These are phyloP conservation scores for Tagetes erecta DNA, from an alignment of 129 eudicot genomes.

Conservation along the genomic window DNA sequence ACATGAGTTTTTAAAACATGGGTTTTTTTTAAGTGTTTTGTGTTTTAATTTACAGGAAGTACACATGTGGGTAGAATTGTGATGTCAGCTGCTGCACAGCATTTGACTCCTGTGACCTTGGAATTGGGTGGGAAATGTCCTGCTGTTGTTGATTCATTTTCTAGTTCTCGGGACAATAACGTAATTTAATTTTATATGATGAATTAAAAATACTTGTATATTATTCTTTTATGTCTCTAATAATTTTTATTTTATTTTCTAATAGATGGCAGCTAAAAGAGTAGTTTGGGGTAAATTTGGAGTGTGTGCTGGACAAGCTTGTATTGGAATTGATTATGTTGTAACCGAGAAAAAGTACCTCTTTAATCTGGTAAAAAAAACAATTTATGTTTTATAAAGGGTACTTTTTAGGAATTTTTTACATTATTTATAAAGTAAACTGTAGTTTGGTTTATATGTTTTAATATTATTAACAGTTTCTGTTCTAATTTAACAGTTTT, in stretches of 20 bases:
- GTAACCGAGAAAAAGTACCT: conserved; percentile 50
- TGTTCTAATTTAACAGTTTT: too few relatives aligned
- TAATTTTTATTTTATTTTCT: not conserved
- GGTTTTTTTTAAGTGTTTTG: not conserved
- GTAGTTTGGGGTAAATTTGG: conserved; percentile 78
- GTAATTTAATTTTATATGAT: conserved; percentile 30
- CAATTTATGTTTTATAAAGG: not conserved
- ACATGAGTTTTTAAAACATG: not conserved
- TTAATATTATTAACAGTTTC: too few relatives aligned
- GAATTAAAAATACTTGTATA: not conserved
- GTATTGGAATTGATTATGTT: conserved; percentile 76
- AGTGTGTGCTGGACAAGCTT: conserved; percentile 74
- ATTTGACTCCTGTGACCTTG: conserved; percentile 75
- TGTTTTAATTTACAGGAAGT: conserved; percentile 51
- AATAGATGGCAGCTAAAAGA: conserved; percentile 57
- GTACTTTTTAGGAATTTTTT: not conserved
- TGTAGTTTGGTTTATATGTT: too few relatives aligned
- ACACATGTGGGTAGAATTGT: conserved; percentile 54
- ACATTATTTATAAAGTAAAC: too few relatives aligned
- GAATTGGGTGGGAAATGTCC: conserved; percentile 95
- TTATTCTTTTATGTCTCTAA: not conserved
- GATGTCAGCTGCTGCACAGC: conserved; percentile 66
- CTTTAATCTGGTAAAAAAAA: conserved; percentile 49
- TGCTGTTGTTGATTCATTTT: conserved; percentile 60
- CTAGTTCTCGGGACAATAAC: conserved; percentile 43